These are phyloP conservation scores for Phytophthora ohioensis DNA, from an alignment of 352 stramenopile species.

Conservation along the genomic window DNA sequence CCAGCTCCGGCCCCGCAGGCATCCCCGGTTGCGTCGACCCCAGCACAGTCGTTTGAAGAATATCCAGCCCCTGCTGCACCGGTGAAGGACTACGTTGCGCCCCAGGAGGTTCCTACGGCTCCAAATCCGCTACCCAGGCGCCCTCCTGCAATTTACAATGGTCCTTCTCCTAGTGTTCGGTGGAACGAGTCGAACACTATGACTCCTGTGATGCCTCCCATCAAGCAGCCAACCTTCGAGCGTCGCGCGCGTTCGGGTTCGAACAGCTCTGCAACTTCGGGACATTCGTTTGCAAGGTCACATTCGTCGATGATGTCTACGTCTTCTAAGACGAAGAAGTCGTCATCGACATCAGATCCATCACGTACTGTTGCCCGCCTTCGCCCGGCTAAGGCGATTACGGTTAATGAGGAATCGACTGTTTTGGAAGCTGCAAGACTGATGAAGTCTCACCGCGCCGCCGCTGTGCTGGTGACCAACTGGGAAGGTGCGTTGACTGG, in stretches of 20 bases:
- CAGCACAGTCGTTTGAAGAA: conserved; percentile 32
- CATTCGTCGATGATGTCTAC: conserved; percentile 85
- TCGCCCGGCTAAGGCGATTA: conserved; percentile 90
- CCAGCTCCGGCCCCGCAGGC: conserved; percentile 16
- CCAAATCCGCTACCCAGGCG: conserved; percentile 30
- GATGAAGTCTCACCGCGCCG: conserved; percentile 92
- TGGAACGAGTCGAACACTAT: conserved; percentile 35
- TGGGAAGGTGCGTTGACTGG: conserved; percentile 88
- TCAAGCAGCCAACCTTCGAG: conserved; percentile 41
- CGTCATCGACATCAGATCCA: conserved; percentile 50
- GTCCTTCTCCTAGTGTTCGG: conserved; percentile 33
- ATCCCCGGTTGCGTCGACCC: conserved; percentile 21
- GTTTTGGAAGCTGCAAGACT: conserved; percentile 90
- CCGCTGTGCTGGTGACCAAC: conserved; percentile 93
- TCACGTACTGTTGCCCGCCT: conserved; percentile 82
- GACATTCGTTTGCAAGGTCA: conserved; percentile 82
- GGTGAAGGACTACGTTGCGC: conserved; percentile 20
- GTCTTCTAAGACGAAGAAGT: conserved; percentile 76
- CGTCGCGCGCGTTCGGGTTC: conserved; percentile 71
- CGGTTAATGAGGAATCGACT: conserved; percentile 75
- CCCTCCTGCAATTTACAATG: conserved; percentile 50
- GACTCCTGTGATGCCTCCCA: conserved; percentile 34
- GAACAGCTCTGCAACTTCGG: conserved; percentile 78
- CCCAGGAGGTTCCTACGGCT: conserved; percentile 28
- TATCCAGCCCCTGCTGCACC: conserved; percentile 16